Evolutionary conservation across 148 eudicot genomes (phyloP).

Genomic region (Tetragonia tetragonoides): DNA sequence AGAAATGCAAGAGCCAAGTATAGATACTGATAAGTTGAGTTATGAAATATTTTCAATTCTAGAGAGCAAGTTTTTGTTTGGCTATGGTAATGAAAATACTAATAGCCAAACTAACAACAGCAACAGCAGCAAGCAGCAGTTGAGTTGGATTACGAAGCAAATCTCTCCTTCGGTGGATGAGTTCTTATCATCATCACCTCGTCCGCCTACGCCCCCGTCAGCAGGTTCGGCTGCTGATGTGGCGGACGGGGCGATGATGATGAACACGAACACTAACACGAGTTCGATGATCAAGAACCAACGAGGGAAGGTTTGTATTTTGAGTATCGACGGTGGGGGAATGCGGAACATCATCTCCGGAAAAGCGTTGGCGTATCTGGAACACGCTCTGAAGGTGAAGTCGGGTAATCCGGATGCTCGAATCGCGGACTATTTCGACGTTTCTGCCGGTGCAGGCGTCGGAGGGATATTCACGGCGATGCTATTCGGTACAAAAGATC

Average conservation of each 20-base stretch:
- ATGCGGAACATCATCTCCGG: slow-evolving; percentile 73
- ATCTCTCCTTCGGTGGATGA: slow-evolving; percentile 27
- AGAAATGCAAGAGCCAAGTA: slow-evolving; percentile 73
- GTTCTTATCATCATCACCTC: background rate
- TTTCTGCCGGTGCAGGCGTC: slow-evolving; percentile 76
- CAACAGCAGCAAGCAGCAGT: background rate
- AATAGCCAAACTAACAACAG: slow-evolving; percentile 18
- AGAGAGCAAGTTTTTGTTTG: slow-evolving; percentile 79
- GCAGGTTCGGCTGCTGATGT: background rate
- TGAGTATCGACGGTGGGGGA: slow-evolving; percentile 82
- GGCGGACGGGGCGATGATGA: slow-evolving; percentile 17
- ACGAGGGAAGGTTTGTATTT: slow-evolving; percentile 78
- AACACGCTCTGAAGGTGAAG: slow-evolving; percentile 50
- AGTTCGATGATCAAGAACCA: slow-evolving; percentile 52
- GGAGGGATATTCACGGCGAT: slow-evolving; percentile 83
- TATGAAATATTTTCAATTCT: slow-evolving; percentile 89
- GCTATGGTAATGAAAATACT: slow-evolving; percentile 49
- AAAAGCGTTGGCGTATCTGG: slow-evolving; percentile 67
- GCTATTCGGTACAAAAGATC: slow-evolving; percentile 61
- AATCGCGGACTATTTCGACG: slow-evolving; percentile 84
- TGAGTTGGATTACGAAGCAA: slow-evolving; percentile 55
- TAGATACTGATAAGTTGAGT: slow-evolving; percentile 86
- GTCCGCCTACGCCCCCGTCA: slow-evolving; percentile 9
- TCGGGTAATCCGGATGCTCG: slow-evolving; percentile 74
- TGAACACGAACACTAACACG: background rate